Base-by-base conservation (phyloP, 140 eudicot species). In the Cichorium intybus region DNA sequence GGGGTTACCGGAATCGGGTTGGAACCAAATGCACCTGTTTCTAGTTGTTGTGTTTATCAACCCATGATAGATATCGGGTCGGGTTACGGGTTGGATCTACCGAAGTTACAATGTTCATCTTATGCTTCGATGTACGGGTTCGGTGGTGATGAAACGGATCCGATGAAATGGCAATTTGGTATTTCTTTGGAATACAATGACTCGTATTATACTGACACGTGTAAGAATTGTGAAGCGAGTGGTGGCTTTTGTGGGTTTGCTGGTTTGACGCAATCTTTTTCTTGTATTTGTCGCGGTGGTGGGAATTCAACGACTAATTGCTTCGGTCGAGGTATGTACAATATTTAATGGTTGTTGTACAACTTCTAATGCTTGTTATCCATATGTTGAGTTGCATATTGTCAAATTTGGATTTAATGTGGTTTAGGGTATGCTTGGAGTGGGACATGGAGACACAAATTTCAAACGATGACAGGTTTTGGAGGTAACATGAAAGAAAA, bases 41-140 rank as follows among this genome's bases (percentile, higher is more conserved):
- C 90, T 37, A 87, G 87, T n/a, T 87, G 95, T 31, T 87, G 95
- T 62, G 95, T 84, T 61, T 87, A 87, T 70, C 82, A 87, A 48
- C 88, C 95, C 6, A 73, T 70, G 5, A 54, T 76, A 58, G 73
- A 60, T 26, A 26, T 72, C 68, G 83, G 85, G 47, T 62, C 82
- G 29, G 77, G 76, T 68, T 80, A 24, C 46, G 85, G 80, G 48
- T 24, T 87, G 74, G 87, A 83, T 64, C 79, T 83, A 52, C 90
- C 95, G 4, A 87, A 83, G 68, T 85, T 87, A 5, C 95, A 87
- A 24, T 87, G 95, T 53, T 87, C 95, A 23, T 87, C 95, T 41
- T 87, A 83, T 34, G 76, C 90, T 11, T 77, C 95, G 9, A 63
- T 87, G 22, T 80, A 80, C 22, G 95, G 95, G 43, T 87, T 83